A percentile compares a stretch with the other conserved stretches of the same genome.
phyloP scores from a whole-genome alignment of 306 rosid species.

The Quillaja saponaria region DNA sequence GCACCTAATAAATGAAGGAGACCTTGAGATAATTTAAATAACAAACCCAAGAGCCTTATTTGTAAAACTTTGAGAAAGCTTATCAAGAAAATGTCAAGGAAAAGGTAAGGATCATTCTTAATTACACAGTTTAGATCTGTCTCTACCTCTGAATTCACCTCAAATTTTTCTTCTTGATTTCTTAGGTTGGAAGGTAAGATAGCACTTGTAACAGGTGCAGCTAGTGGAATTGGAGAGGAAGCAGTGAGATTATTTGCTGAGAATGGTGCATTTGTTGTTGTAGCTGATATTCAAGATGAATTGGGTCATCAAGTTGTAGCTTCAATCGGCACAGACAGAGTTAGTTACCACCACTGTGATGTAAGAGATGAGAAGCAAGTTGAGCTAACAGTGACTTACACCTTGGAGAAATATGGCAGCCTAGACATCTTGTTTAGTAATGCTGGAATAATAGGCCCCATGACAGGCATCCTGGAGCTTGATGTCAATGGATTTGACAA shows the following conservation, averaged over 20 bases:
- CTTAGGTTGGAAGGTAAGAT: conserved; percentile 83
- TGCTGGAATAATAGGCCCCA: conserved; percentile 71
- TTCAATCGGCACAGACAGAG: conserved; percentile 52
- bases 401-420: conserved; percentile 60
- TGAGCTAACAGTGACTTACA: conserved; percentile 50
- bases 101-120: conserved; percentile 42
- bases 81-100: conserved; percentile 36
- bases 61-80: conserved; percentile 38
- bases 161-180: neutral
- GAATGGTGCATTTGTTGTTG: conserved; percentile 70
- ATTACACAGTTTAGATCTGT: conserved; percentile 17
- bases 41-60: conserved; percentile 39
- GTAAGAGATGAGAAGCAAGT: conserved; percentile 78
- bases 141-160: neutral
- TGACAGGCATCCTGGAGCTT: conserved; percentile 61
- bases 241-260: conserved; percentile 57
- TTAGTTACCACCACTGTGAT: conserved; percentile 70
- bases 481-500: conserved; percentile 60
- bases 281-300: conserved; percentile 81
- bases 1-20: too few relatives aligned
- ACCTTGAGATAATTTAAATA: neutral
- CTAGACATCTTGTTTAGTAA: conserved; percentile 75
- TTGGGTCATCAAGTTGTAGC: conserved; percentile 51
- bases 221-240: conserved; percentile 87
- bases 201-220: conserved; percentile 77